Conservation (phyloP, 2,329 filamentous ascomycete species). For the Fusarium protoensiforme region DNA sequence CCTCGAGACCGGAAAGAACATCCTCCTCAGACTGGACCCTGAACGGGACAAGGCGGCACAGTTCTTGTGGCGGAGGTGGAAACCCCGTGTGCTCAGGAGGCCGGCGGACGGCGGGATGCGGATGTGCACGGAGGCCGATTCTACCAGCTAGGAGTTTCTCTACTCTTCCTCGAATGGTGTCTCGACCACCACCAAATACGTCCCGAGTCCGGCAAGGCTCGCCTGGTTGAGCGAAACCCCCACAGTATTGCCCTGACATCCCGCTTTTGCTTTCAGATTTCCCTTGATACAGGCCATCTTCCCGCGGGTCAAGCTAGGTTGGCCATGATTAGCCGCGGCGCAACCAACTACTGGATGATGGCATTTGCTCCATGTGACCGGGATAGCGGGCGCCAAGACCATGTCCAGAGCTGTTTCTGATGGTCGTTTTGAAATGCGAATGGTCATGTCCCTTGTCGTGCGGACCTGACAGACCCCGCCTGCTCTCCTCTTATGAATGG, state of each 20-base stretch:
- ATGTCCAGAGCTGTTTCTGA: not conserved
- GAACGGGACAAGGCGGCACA: conserved; percentile 7
- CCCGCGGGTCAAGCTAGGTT: not conserved
- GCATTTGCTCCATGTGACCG: not conserved
- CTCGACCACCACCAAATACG: not conserved
- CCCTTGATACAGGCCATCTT: not conserved
- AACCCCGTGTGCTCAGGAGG: conserved; percentile 2
- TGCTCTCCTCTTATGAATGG: not conserved
- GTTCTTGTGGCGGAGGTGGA: conserved; percentile 15
- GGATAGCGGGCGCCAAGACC: not conserved
- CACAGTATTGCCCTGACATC: not conserved
- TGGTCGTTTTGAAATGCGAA: not conserved
- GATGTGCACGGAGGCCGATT: not conserved
- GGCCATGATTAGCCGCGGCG: not conserved
- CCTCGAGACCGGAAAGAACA: conserved; percentile 4
- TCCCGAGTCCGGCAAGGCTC: not conserved
- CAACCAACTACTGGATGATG: not conserved
- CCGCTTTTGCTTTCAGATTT: not conserved
- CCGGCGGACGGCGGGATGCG: conserved; percentile 12
- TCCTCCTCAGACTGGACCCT: not conserved
- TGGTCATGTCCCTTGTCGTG: not conserved
- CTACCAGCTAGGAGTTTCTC: not conserved
- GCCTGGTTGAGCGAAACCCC: not conserved
- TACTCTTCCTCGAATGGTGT: not conserved
- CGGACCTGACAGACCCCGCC: conserved; percentile 6